Base-by-base conservation (phyloP, 345 rosid genomes). In the Stellera chamaejasme region DNA sequence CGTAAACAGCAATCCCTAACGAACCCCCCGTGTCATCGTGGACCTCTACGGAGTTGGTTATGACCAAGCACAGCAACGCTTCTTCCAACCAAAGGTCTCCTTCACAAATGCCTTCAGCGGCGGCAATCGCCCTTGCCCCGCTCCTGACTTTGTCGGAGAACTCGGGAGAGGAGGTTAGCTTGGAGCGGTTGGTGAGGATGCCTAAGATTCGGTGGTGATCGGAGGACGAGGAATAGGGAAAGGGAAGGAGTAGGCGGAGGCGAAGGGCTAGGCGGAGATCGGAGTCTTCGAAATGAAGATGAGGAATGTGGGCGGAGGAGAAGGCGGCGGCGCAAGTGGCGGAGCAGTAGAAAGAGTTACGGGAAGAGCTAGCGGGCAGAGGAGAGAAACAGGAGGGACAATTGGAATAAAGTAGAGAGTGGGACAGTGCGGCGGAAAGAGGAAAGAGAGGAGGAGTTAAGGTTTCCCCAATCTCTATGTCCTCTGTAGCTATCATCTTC, bases 41-140 rank as follows among this genome's bases (percentile, higher is more conserved):
- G 46, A 90, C 96, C 77, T 87, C 96, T 13, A 87, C 97, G 41
- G 87, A 84, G 70, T 87, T 90, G 42, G 91, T 87, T 43, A 87
- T 58, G 50, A 83, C 82, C 59, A 76, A 45, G 66, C 96, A 80
- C 46, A 90, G 53, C 50, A 72, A 76, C 10, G 74, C 75, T 66
- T 81, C 94, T 67, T 69, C 88, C 53, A 72, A 48, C 54, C 10
- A 49, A 3, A 44, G 19, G 56, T 63, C 70, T 19, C 12, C 63
- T 51, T 64, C 72, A 59, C 27, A 54, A 63, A 39, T 4, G n/a
- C 46, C 54, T 60, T 57, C 64, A 27, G 62, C 73, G 46, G 10
- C 3, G 39, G 77, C 74, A 63, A 84, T 72, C 19, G 56, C 68
- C 65, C 11, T 55, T 0, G 82, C 84, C 27, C 81, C 90, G 10